These are phyloP conservation scores for Debaryomycetaceae sp. DNA, from an alignment of 1,139 yeast species.

Conservation along the genomic window DNA sequence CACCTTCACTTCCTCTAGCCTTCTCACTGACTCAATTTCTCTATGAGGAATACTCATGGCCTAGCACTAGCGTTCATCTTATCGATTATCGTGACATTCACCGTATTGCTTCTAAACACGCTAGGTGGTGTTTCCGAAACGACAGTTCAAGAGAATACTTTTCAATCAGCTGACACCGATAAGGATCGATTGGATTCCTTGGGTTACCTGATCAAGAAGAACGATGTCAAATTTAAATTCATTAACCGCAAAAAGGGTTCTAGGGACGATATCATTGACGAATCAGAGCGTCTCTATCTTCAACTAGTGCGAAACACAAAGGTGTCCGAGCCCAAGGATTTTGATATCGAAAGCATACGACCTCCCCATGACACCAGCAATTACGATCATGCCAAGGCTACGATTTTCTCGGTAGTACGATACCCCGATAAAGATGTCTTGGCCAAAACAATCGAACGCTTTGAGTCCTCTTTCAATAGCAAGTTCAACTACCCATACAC, in stretches of 20 bases:
- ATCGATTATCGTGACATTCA: not conserved
- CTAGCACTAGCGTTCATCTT: not conserved
- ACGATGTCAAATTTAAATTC: conserved; percentile 26
- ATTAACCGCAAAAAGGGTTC: conserved; percentile 19
- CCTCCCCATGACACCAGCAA: conserved; percentile 13
- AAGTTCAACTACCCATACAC: conserved; percentile 75
- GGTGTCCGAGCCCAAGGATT: conserved; percentile 42
- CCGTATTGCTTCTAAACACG: no score
- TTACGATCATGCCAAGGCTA: conserved; percentile 55
- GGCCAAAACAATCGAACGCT: conserved; percentile 39
- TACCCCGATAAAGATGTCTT: conserved; percentile 47
- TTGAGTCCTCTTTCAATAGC: conserved; percentile 55
- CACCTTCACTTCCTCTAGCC: no score
- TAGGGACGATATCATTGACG: conserved; percentile 18
- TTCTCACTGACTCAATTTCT: no score
- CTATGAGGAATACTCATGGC: not conserved
- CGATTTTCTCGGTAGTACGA: conserved; percentile 60
- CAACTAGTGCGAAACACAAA: conserved; percentile 15
- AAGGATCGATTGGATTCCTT: conserved; percentile 1
- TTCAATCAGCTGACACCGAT: no score
- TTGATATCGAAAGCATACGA: conserved; percentile 22
- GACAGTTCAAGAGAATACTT: no score
- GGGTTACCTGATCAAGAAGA: conserved; percentile 8
- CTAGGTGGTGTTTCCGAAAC: no score
- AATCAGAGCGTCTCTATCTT: conserved; percentile 23